Percentiles rank a stretch among this genome's conserved stretches.
phyloP scores from a whole-genome alignment of 1,284 basidiomycete species.

The Gymnopus androsaceus region DNA sequence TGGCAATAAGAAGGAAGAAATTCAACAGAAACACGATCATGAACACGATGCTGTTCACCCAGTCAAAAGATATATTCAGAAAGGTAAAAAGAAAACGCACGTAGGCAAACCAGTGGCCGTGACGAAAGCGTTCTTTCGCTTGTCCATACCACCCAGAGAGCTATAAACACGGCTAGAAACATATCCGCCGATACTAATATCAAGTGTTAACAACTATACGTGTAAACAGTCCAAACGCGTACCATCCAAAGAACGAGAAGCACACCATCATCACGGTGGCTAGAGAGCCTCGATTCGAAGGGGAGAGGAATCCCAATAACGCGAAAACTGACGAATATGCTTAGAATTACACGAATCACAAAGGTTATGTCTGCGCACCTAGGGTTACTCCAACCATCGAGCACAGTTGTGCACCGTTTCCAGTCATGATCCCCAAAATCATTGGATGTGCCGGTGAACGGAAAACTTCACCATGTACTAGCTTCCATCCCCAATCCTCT shows the following conservation, averaged over 20 bases:
- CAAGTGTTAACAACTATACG: background rate
- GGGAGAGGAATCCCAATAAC: conserved; percentile 94
- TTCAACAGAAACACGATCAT: conserved; percentile 83
- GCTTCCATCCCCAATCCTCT: conserved; percentile 98
- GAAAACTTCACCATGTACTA: conserved; percentile 96
- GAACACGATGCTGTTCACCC: conserved; percentile 67
- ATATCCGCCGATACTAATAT: conserved; percentile 81
- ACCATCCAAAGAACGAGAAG: conserved; percentile 93
- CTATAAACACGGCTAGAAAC: conserved; percentile 84
- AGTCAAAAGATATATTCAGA: conserved; percentile 12
- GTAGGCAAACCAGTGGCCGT: conserved; percentile 90
- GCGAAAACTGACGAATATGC: conserved; percentile 72
- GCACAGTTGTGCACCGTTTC: conserved; percentile 89
- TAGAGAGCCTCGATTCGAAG: conserved; percentile 92
- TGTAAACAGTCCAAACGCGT: conserved; percentile 24
- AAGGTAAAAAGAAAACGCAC: conserved; percentile 40
- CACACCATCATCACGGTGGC: conserved; percentile 96
- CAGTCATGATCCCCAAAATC: conserved; percentile 82
- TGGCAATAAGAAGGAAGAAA: conserved; percentile 81
- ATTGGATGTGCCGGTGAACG: conserved; percentile 80
- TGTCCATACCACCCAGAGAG: conserved; percentile 81
- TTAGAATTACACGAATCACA: background rate
- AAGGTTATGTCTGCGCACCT: conserved; percentile 41
- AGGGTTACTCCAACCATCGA: conserved; percentile 91
- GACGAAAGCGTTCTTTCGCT: conserved; percentile 82